A percentile compares a stretch with the other conserved stretches of the same genome.
Evolutionary conservation across 768 basidiomycete species (phyloP).

Genomic region (Tephrocybe sp.): DNA sequence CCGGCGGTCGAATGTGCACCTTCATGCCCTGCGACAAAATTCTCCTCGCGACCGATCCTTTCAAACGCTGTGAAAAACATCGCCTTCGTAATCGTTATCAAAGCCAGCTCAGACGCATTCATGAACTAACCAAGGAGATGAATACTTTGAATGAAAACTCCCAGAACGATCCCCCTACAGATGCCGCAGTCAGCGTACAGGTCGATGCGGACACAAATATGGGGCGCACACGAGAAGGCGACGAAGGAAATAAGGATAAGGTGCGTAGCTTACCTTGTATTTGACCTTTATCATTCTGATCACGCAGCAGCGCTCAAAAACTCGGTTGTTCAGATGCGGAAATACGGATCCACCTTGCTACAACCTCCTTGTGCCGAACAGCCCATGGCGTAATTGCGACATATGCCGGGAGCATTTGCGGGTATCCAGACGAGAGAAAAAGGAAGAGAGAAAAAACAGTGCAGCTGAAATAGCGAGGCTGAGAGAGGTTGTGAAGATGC

Average conservation of each 20-base stretch:
- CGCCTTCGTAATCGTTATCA: conserved; percentile 54
- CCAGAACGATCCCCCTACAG: background rate
- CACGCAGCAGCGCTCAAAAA: conserved; percentile 11
- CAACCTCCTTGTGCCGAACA: conserved; percentile 39
- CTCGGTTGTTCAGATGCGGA: conserved; percentile 27
- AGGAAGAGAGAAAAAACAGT: background rate
- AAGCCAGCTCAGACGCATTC: conserved; percentile 46
- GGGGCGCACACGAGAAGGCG: too few species aligned
- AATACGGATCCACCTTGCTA: conserved; percentile 31
- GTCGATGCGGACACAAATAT: too few species aligned
- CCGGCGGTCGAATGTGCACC: conserved; percentile 49
- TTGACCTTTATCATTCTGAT: background rate
- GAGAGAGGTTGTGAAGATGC: conserved; percentile 8
- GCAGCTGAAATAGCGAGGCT: conserved; percentile 6
- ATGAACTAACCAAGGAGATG: conserved; percentile 34
- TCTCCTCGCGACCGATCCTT: conserved; percentile 44
- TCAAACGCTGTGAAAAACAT: conserved; percentile 54
- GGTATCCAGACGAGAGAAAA: conserved; percentile 21
- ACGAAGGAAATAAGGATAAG: too few species aligned
- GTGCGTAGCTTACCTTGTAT: too few species aligned
- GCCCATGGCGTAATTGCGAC: conserved; percentile 50
- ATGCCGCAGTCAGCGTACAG: background rate
- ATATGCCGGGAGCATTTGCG: conserved; percentile 37
- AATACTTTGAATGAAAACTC: conserved; percentile 5
- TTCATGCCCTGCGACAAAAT: conserved; percentile 56